Evolutionary conservation across 345 rosid species (phyloP).

Genomic region (Salix dunnii): DNA sequence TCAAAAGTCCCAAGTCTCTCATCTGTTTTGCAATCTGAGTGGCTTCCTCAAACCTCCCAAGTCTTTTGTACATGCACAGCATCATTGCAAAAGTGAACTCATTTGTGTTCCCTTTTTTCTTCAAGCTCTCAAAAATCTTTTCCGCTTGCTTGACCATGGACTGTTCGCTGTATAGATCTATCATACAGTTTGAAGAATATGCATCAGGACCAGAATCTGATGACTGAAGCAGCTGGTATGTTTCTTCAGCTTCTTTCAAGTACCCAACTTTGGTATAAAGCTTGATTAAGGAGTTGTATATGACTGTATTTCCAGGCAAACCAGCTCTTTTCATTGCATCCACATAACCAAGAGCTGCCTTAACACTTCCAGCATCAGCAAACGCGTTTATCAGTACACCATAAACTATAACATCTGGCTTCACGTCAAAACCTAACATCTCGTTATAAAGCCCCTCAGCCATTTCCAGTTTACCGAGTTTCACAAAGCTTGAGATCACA

Average conservation of each 20-base stretch:
- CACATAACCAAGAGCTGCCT: slow-evolving; percentile 52
- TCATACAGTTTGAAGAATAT: slow-evolving; percentile 78
- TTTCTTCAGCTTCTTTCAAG: slow-evolving; percentile 70
- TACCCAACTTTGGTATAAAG: slow-evolving; percentile 77
- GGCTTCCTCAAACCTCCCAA: slow-evolving; percentile 71
- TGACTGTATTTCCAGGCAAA: slow-evolving; percentile 50
- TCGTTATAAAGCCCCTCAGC: slow-evolving; percentile 63
- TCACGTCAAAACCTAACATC: slow-evolving; percentile 56
- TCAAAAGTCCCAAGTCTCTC: slow-evolving; percentile 57
- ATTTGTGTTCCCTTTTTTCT: slow-evolving; percentile 60
- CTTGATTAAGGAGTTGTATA: slow-evolving; percentile 73
- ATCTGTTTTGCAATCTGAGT: slow-evolving; percentile 57
- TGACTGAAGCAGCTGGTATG: slow-evolving; percentile 51
- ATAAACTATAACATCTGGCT: slow-evolving; percentile 63
- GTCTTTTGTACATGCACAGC: slow-evolving; percentile 75
- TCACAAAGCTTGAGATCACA: slow-evolving; percentile 74
- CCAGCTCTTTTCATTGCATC: slow-evolving; percentile 61
- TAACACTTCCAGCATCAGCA: slow-evolving; percentile 70
- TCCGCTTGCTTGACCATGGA: slow-evolving; percentile 65
- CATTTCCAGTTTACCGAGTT: slow-evolving; percentile 54
- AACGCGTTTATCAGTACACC: slow-evolving; percentile 81
- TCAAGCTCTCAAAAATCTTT: slow-evolving; percentile 57
- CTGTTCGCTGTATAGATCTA: slow-evolving; percentile 68
- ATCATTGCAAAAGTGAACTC: slow-evolving; percentile 83
- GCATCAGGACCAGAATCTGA: slow-evolving; percentile 42